Conservation (phyloP, 495 filamentous ascomycete genomes). For the Ramalina peruviana region DNA sequence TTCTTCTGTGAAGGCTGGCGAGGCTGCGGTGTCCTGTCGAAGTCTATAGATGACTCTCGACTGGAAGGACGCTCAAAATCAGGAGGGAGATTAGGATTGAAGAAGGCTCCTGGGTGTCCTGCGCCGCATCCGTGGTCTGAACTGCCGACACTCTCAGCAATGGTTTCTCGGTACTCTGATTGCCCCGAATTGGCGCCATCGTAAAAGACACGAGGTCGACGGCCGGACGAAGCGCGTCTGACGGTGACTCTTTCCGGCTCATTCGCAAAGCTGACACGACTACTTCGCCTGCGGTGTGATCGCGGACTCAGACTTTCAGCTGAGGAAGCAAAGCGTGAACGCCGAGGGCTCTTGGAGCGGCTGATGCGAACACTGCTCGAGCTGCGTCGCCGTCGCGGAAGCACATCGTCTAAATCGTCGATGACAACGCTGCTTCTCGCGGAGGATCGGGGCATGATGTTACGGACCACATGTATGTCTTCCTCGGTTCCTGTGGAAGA, state of each 20-base stretch:
- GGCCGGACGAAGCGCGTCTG: not conserved
- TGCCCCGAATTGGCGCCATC: constrained; percentile 7
- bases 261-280: constrained; percentile 8
- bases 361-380: not conserved
- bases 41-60: no score
- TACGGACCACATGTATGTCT: constrained; percentile 4
- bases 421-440: constrained; percentile 1
- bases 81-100: not conserved
- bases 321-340: constrained; percentile 1
- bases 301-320: not conserved
- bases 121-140: not conserved
- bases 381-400: constrained; percentile 3
- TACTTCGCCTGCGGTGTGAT: not conserved
- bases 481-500: constrained; percentile 3
- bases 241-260: constrained; percentile 5
- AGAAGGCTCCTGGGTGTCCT: not conserved
- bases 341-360: not conserved
- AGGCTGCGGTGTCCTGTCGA: no score
- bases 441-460: not conserved
- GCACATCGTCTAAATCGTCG: not conserved
- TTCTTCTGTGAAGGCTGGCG: no score
- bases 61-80: not conserved
- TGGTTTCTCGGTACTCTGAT: not conserved
- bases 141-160: not conserved
- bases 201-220: constrained; percentile 2